These are phyloP conservation scores for Albizia julibrissin DNA, from an alignment of 306 rosid genomes.

Conservation along the genomic window DNA sequence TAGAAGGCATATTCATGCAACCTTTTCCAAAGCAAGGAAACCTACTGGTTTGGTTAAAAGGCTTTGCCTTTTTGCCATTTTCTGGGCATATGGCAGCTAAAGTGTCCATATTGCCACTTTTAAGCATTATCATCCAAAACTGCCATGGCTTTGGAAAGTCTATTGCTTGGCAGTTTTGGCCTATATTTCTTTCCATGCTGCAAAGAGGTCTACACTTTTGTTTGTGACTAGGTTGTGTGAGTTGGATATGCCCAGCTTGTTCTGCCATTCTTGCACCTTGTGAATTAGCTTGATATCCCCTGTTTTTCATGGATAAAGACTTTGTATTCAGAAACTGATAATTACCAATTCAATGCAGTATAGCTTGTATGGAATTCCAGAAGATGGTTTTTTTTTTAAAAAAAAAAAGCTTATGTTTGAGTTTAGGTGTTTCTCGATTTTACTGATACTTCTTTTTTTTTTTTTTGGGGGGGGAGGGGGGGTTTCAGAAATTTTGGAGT, in stretches of 20 bases:
- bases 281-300: constrained; percentile 22
- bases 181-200: constrained; percentile 52
- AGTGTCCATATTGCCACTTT: constrained; percentile 68
- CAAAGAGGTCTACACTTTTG: constrained; percentile 32
- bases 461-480: too few relatives aligned
- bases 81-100: constrained; percentile 55
- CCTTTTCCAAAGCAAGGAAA: constrained; percentile 67
- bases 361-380: too few relatives aligned
- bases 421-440: too few relatives aligned
- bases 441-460: too few relatives aligned
- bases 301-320: neutral
- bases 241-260: constrained; percentile 32
- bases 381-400: too few relatives aligned
- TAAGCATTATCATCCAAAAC: constrained; percentile 72
- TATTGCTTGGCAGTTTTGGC: constrained; percentile 45
- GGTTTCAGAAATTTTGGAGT: neutral
- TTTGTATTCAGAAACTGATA: neutral
- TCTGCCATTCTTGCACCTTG: constrained; percentile 39
- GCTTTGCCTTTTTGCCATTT: constrained; percentile 45
- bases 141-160: constrained; percentile 62
- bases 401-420: too few relatives aligned
- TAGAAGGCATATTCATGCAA: constrained; percentile 63
- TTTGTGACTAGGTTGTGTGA: neutral
- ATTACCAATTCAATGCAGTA: neutral
- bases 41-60: constrained; percentile 40